Base-by-base conservation (phyloP, 306 rosid species). In the Cicer chorassanicum region DNA sequence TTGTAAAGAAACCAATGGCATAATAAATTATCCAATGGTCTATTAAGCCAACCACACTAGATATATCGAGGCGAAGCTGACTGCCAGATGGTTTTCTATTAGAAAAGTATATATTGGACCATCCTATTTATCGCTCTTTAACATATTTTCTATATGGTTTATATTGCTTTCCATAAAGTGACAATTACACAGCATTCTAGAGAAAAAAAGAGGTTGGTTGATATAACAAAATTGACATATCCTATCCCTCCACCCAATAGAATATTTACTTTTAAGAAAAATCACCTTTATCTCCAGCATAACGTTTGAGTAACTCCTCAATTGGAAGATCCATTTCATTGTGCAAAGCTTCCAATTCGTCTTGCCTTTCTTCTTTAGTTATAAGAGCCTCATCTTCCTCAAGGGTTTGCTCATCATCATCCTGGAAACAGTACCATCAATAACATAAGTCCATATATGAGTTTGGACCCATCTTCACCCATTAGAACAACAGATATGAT, bases 261-360 rank as follows among this genome's bases (percentile, higher is more conserved):
- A 34, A 65, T 40, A 40, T 49, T 49, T 6, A 11, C 41, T 64
- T 11, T 66, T 38, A 50, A 49, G 45, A 59, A 29, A 67, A 72
- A 54, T 84, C 74, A 90, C 98, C 92, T 78, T 70, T 84, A 51
- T 73, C 83, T 65, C 19, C 78, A 62, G 84, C 56, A 90, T 90
- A 94, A 50, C 91, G 92, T 73, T 86, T 88, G 76, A 91, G 96
- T 61, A 94, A 85, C 88, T 91, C 93, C 88, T 91, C 92, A 69
- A 94, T 90, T 42, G 98, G 98, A 85, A 94, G 87, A 86, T 94
- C 88, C 66, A 90, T 82, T 90, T 94, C 98, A 85, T 85, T 77
- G 8, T 19, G 91, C 89, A 94, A 86, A 80, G 96, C 96, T 63
- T 81, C 90, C 89, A 94, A 79, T 74, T 94, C 98, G 80, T 90